A percentile compares a stretch with the other conserved stretches of the same genome.
Evolutionary conservation across 2,329 filamentous ascomycete genomes (phyloP).

Genomic region (Colletotrichum cuscutae): DNA sequence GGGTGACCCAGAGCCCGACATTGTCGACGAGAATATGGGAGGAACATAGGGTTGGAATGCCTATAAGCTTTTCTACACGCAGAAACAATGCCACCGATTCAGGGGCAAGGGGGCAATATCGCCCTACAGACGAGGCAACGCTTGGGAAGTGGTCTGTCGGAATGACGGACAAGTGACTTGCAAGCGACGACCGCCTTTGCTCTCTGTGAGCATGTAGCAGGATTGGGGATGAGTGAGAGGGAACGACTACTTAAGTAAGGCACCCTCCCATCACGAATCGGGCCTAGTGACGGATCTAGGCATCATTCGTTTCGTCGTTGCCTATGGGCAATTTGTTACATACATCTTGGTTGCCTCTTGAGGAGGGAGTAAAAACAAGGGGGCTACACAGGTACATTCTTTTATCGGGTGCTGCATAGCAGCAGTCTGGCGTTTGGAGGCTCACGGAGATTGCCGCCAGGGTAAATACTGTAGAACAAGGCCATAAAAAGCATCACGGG

Average conservation of each 20-base stretch:
- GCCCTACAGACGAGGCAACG: not conserved
- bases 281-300: conserved; percentile 3
- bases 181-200: conserved; percentile 2
- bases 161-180: conserved; percentile 25
- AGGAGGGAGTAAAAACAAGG: not conserved
- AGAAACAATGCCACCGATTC: not conserved
- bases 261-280: not conserved
- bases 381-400: conserved; percentile 9
- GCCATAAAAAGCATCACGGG: conserved; percentile 30
- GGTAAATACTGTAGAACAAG: conserved; percentile 30
- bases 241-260: not conserved
- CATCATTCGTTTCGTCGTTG: conserved; percentile 2
- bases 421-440: conserved; percentile 26
- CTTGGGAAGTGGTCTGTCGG: conserved; percentile 27
- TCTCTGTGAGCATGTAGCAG: not conserved
- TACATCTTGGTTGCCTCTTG: not conserved
- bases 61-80: not conserved
- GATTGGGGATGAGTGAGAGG: not conserved
- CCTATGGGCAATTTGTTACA: conserved; percentile 8
- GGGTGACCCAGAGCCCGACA: conserved; percentile 36
- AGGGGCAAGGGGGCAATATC: not conserved
- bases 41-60: conserved; percentile 3
- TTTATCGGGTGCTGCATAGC: conserved; percentile 3
- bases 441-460: conserved; percentile 5
- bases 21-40: conserved; percentile 36